Evolutionary conservation across 1,284 basidiomycete genomes (phyloP).

Genomic region (Naganishia albida): DNA sequence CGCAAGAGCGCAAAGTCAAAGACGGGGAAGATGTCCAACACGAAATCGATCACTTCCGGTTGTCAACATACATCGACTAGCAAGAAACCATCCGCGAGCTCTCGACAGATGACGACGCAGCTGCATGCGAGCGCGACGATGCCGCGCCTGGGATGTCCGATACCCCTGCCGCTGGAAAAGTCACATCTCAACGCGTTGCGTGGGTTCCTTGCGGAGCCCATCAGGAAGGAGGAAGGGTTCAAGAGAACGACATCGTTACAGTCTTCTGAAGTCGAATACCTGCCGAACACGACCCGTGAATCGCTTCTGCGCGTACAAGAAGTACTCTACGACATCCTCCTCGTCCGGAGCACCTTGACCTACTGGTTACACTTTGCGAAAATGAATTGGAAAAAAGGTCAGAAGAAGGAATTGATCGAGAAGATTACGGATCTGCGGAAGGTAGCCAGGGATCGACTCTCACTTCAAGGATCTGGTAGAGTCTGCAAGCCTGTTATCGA

Average conservation of each 20-base stretch:
- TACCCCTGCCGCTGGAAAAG: conserved; percentile 17
- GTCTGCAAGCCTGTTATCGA: conserved; percentile 12
- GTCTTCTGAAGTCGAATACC: no score
- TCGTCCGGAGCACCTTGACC: conserved; percentile 18
- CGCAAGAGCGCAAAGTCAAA: conserved; percentile 1
- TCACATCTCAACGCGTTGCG: conserved; percentile 1
- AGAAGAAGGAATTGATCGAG: conserved; percentile 8
- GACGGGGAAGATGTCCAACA: background rate
- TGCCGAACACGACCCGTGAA: conserved; percentile 3
- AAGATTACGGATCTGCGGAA: background rate
- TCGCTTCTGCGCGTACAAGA: conserved; percentile 17
- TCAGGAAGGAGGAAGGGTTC: background rate
- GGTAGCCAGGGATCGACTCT: background rate
- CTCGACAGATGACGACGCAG: conserved; percentile 13
- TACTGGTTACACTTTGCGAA: conserved; percentile 18
- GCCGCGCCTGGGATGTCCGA: conserved; percentile 15
- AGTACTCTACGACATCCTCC: conserved; percentile 8
- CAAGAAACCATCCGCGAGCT: background rate
- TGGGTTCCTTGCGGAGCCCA: background rate
- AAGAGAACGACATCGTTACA: background rate
- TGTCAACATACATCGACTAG: background rate
- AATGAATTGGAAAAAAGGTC: background rate
- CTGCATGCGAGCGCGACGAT: background rate
- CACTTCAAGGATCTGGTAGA: background rate
- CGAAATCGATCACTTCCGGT: background rate